Evolutionary conservation across 1,284 basidiomycete species (phyloP).

Genomic region (Agroathelia rolfsii): DNA sequence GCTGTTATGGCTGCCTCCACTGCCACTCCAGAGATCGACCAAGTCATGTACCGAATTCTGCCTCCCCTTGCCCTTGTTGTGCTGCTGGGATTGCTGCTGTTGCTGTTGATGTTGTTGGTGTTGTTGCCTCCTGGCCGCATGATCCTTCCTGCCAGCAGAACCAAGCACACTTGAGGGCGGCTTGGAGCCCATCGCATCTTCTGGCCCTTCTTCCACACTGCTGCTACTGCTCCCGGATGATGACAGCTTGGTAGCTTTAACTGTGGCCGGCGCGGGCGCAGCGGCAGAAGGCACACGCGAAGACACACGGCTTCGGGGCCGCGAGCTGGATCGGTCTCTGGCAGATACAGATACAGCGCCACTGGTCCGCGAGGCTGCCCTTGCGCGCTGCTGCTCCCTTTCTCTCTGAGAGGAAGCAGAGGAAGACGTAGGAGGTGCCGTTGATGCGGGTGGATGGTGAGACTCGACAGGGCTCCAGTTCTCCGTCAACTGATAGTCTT

Average conservation of each 20-base stretch:
- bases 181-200: constrained; percentile 35
- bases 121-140: constrained; percentile 9
- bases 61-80: constrained; percentile 31
- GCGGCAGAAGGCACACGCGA: too few species aligned
- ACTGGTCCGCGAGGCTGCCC: too few species aligned
- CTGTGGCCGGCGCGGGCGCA: constrained; percentile 11
- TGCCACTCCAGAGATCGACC: constrained; percentile 65
- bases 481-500: too few species aligned
- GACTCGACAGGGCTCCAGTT: constrained; percentile 12
- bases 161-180: constrained; percentile 17
- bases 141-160: constrained; percentile 9
- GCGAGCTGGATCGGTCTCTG: too few species aligned
- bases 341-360: too few species aligned
- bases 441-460: too few species aligned
- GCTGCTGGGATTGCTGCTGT: constrained; percentile 20
- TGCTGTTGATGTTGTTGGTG: constrained; percentile 13
- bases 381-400: too few species aligned
- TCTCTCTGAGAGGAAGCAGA: too few species aligned
- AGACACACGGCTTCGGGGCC: too few species aligned
- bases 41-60: constrained; percentile 75
- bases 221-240: constrained; percentile 26
- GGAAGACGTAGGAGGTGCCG: constrained; percentile 3
- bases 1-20: too few species aligned
- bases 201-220: constrained; percentile 55
- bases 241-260: constrained; percentile 21